Percentiles rank a stretch among this genome's conserved stretches.
Conservation (phyloP, 1,139 yeast species). For the Hemisphaericaspora xylofermentans region DNA sequence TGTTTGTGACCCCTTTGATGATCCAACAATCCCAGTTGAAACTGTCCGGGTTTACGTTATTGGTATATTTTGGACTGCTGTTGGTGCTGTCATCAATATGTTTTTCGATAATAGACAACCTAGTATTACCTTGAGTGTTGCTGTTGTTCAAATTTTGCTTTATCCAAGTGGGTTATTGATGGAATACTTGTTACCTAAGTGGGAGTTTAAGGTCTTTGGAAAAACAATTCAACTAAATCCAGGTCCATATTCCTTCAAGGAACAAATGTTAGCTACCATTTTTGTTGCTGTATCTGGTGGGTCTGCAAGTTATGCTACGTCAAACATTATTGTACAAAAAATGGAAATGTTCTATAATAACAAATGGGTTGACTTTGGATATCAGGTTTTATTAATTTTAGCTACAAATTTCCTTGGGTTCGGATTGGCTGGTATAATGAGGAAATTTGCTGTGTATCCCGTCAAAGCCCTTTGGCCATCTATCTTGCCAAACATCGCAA, state of each 20-base stretch:
- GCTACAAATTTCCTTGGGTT: slow-evolving; percentile 62
- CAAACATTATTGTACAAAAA: slow-evolving; percentile 22
- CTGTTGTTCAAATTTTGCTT: slow-evolving; percentile 29
- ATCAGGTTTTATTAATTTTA: slow-evolving; percentile 48
- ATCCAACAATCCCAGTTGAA: slow-evolving; percentile 50
- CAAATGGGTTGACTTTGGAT: slow-evolving; percentile 45
- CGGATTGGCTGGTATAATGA: slow-evolving; percentile 61
- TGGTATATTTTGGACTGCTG: slow-evolving; percentile 51
- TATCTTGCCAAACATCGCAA: slow-evolving; percentile 52
- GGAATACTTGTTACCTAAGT: slow-evolving; percentile 22
- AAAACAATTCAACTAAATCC: slow-evolving; percentile 22
- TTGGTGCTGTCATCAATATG: slow-evolving; percentile 58
- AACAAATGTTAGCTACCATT: slow-evolving; percentile 28
- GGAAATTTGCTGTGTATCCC: slow-evolving; percentile 59
- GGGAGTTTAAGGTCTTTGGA: slow-evolving; percentile 14
- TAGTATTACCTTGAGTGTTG: slow-evolving; percentile 40
- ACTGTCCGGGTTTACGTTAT: slow-evolving; percentile 55
- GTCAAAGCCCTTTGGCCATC: slow-evolving; percentile 58
- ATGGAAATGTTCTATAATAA: slow-evolving; percentile 25
- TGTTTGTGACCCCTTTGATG: slow-evolving; percentile 54
- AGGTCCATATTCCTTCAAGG: slow-evolving; percentile 31
- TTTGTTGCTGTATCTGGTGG: slow-evolving; percentile 23
- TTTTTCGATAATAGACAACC: slow-evolving; percentile 62
- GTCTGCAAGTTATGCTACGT: slow-evolving; percentile 21
- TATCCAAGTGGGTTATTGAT: slow-evolving; percentile 24